Evolutionary conservation across 352 stramenopile genomes (phyloP), one percentile per base, ranked within the genome.

Genomic region (Phytophthora rubi): DNA sequence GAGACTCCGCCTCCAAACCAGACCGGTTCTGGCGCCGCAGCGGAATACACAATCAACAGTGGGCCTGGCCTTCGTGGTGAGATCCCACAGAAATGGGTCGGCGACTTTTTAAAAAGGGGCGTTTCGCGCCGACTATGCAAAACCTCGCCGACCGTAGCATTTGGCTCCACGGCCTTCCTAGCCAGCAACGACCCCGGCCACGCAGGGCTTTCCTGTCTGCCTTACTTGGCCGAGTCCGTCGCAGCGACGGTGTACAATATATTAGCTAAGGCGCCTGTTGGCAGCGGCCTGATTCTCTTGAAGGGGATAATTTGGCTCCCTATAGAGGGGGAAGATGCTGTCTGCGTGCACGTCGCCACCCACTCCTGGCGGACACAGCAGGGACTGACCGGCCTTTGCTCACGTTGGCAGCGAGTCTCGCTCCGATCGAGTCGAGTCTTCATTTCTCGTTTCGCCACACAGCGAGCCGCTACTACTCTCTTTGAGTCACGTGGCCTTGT

Each of bases 241-340:
- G 16, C n/a, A 7, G 44, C 44, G 44, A 4, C 44, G 44, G 15
- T 15, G 15, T 23, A 49, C 44, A 15, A 18, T 48, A 7, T 13
- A 9, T 42, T 42, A 42, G 35, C 35, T 42, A 15, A 42, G 35
- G 35, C 6, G n/a, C 23, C 53, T 4, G 53, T 60, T 48, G 16
- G 13, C 8, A 18, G 13, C 7, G 0, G 1, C 12, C 15, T 23
- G 23, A 53, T 3, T 62, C 45, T 30, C 45, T 53, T 53, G 45
- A 53, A 28, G 2, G 8, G 45, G 9, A 3, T 12, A 53, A 16
- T 53, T 62, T 62, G 33, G 16, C 15, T 39, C 56, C 56, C 12
- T 62, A 54, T 54, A 62, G 28, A 7, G 56, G 52, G 56, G 56
- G 56, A 26, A 62, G 56, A 54, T 62, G 56, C 42, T 48, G 35